Percentiles rank a stretch among this genome's conserved stretches.
Evolutionary conservation across 805 yeast genomes (phyloP).

Genomic region (Yamadazyma ubonensis): DNA sequence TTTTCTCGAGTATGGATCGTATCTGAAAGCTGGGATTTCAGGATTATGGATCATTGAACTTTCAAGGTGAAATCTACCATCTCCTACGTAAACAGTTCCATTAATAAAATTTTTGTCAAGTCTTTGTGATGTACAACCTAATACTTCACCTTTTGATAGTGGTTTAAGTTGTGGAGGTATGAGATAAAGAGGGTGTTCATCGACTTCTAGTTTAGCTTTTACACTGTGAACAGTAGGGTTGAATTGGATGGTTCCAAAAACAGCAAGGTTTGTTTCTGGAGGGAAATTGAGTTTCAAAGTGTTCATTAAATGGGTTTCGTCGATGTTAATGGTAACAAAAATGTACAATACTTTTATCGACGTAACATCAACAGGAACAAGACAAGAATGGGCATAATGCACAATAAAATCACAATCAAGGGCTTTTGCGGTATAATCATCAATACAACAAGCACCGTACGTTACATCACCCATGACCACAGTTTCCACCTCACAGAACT

Average conservation of each 20-base stretch:
- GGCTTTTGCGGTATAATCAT: constrained; percentile 91
- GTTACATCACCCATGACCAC: constrained; percentile 98
- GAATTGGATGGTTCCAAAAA: constrained; percentile 95
- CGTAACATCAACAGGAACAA: constrained; percentile 93
- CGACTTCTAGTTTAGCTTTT: constrained; percentile 56
- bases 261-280: constrained; percentile 65
- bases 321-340: constrained; percentile 90
- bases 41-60: constrained; percentile 98
- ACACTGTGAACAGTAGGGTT: constrained; percentile 89
- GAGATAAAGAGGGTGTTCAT: constrained; percentile 52
- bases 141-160: constrained; percentile 89
- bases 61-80: constrained; percentile 94
- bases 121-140: constrained; percentile 93
- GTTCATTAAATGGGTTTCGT: constrained; percentile 74
- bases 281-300: constrained; percentile 73
- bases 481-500: constrained; percentile 83
- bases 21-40: constrained; percentile 82
- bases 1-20: constrained; percentile 92
- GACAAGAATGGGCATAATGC: constrained; percentile 96
- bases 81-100: constrained; percentile 91
- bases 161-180: constrained; percentile 92
- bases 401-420: constrained; percentile 91
- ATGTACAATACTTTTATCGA: constrained; percentile 89
- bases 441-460: constrained; percentile 98
- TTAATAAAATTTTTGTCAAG: constrained; percentile 61